These are phyloP conservation scores for Gelatoporia subvermispora DNA, from an alignment of 768 basidiomycete species.

Conservation along the genomic window DNA sequence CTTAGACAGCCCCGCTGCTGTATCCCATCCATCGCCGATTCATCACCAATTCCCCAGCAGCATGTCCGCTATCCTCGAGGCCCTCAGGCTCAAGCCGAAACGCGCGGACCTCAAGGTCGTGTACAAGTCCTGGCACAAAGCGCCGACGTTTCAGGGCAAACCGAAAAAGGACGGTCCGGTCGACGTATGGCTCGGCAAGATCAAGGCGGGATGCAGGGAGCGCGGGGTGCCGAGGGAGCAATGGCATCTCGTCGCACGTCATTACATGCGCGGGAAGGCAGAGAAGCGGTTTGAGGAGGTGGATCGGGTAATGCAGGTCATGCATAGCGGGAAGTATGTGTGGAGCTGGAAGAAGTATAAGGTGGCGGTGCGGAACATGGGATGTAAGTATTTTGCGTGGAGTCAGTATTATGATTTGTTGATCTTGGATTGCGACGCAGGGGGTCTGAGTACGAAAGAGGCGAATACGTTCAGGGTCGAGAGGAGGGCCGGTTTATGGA, in stretches of 20 bases:
- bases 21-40: too few species aligned
- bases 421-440: slow-evolving; percentile 36
- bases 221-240: slow-evolving; percentile 73
- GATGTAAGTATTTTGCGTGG: slow-evolving; percentile 49
- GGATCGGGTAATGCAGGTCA: slow-evolving; percentile 66
- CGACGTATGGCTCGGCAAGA: slow-evolving; percentile 67
- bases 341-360: slow-evolving; percentile 85
- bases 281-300: slow-evolving; percentile 62
- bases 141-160: slow-evolving; percentile 63
- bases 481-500: slow-evolving; percentile 48
- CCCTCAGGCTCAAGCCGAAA: slow-evolving; percentile 54
- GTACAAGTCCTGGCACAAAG: slow-evolving; percentile 59
- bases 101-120: slow-evolving; percentile 70
- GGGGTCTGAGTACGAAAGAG: slow-evolving; percentile 58
- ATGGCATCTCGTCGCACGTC: slow-evolving; percentile 79
- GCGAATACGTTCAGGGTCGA: slow-evolving; percentile 62
- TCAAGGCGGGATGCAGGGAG: slow-evolving; percentile 67
- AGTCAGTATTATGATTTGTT: too few species aligned
- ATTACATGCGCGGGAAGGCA: slow-evolving; percentile 68
- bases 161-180: slow-evolving; percentile 65
- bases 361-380: slow-evolving; percentile 76
- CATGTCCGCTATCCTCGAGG: too few species aligned
- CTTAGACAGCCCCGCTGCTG: too few species aligned
- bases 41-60: too few species aligned
- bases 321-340: slow-evolving; percentile 71